Evolutionary conservation across 179 eudicot species (phyloP), one percentile per base, ranked within the genome.

Genomic region (Patellifolia procumbens): DNA sequence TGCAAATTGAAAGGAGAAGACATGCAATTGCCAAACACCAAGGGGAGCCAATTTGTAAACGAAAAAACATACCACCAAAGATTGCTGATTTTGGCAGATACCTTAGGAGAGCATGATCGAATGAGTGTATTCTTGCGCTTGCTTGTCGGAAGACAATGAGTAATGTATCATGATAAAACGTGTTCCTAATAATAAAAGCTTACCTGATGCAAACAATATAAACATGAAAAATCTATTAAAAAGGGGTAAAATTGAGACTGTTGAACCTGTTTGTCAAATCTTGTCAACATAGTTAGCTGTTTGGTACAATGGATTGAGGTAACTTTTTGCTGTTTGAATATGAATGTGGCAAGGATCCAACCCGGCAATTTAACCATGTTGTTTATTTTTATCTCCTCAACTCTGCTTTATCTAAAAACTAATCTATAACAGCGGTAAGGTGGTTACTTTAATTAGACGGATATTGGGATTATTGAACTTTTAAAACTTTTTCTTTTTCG

Each of bases 21-120:
- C n/a, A n/a, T n/a, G n/a, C n/a, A n/a, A n/a, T n/a, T n/a, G n/a
- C n/a, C n/a, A n/a, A n/a, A n/a, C n/a, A n/a, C n/a, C n/a, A n/a
- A n/a, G 22, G 13, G 55, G 55, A 13, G 16, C 55, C 55, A 51
- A 51, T 51, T 16, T 3, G 55, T 16, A 20, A 51, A 17, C 17
- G 13, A 17, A 42, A 22, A 4, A n/a, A n/a, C n/a, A n/a, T n/a
- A n/a, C n/a, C n/a, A n/a, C n/a, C n/a, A n/a, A n/a, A n/a, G n/a
- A n/a, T n/a, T n/a, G n/a, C n/a, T n/a, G 68, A 60, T 74, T 45
- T 60, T 39, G 42, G 68, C 58, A 74, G 68, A 60, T 43, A n/a
- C 20, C 29, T 59, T 13, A 34, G 31, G 39, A 31, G 34, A 72
- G 39, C 24, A 7, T 35, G 24, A 39, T 34, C 16, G 58, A 15